Conservation (phyloP, 2,329 filamentous ascomycete species). For the Camillea tinctor region DNA sequence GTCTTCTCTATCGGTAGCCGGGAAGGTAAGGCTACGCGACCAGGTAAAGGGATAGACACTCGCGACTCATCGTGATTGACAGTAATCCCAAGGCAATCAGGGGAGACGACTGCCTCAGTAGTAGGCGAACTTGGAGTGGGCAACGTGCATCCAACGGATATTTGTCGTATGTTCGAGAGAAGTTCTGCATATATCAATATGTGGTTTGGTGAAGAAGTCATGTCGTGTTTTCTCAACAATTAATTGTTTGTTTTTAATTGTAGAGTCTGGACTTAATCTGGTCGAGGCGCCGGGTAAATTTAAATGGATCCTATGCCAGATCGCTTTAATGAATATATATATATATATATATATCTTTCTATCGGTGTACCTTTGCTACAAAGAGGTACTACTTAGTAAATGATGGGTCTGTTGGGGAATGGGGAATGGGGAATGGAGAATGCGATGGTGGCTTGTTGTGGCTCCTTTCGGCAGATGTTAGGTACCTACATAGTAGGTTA, state of each 20-base stretch:
- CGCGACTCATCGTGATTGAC: slow-evolving; percentile 46
- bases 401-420: neutral
- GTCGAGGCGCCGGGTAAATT: neutral
- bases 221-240: slow-evolving; percentile 15
- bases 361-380: too few relatives aligned
- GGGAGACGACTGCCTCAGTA: slow-evolving; percentile 45
- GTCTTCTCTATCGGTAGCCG: slow-evolving; percentile 38
- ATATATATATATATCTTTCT: neutral
- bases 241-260: slow-evolving; percentile 11
- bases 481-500: neutral
- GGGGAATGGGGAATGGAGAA: too few relatives aligned
- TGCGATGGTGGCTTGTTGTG: neutral
- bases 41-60: slow-evolving; percentile 42
- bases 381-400: neutral
- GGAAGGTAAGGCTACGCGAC: slow-evolving; percentile 34
- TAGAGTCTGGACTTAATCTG: neutral
- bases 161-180: slow-evolving; percentile 61
- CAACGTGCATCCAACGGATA: slow-evolving; percentile 57
- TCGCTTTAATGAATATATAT: neutral
- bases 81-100: slow-evolving; percentile 44
- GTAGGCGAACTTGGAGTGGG: slow-evolving; percentile 40
- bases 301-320: neutral
- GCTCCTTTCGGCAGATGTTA: too few relatives aligned
- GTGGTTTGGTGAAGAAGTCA: slow-evolving; percentile 17
- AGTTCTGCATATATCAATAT: slow-evolving; percentile 61